These are phyloP conservation scores for Zymoseptoria passerinii DNA, from an alignment of 2,329 filamentous ascomycete species.

Conservation along the genomic window DNA sequence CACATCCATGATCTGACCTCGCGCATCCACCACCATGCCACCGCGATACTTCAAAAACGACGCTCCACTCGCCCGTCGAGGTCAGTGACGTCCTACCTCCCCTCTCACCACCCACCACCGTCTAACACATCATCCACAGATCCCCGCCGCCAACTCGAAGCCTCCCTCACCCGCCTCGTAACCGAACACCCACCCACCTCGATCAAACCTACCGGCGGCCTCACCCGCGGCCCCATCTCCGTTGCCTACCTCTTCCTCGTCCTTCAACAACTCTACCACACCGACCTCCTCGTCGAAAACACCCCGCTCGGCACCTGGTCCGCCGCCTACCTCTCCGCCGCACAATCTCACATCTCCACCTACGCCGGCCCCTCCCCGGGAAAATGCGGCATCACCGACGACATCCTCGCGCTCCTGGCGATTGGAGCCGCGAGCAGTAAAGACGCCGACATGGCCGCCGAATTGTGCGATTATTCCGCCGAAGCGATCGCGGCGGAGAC, in stretches of 20 bases:
- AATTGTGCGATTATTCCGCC: slow-evolving; percentile 43
- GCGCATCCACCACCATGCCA: slow-evolving; percentile 18
- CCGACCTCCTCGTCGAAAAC: slow-evolving; percentile 39
- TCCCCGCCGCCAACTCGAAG: slow-evolving; percentile 43
- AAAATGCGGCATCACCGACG: slow-evolving; percentile 44
- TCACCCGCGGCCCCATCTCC: slow-evolving; percentile 44
- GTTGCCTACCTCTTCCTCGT: slow-evolving; percentile 44
- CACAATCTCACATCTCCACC: slow-evolving; percentile 42
- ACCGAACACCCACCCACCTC: slow-evolving; percentile 40
- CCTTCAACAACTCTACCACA: slow-evolving; percentile 40
- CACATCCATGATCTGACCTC: slow-evolving; percentile 3
- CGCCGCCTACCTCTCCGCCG: slow-evolving; percentile 43
- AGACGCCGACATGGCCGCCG: slow-evolving; percentile 41
- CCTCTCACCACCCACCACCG: not conserved
- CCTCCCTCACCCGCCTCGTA: slow-evolving; percentile 42
- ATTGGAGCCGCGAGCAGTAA: slow-evolving; percentile 44
- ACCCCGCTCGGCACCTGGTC: slow-evolving; percentile 42
- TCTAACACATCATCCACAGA: slow-evolving; percentile 24
- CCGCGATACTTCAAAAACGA: slow-evolving; percentile 36
- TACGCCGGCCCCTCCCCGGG: slow-evolving; percentile 39
- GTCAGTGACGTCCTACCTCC: slow-evolving; percentile 9
- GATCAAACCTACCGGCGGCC: slow-evolving; percentile 39
- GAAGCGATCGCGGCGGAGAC: slow-evolving; percentile 41
- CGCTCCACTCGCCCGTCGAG: slow-evolving; percentile 29
- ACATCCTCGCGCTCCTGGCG: slow-evolving; percentile 43